Evolutionary conservation across 768 basidiomycete genomes (phyloP), one percentile per base, ranked within the genome.

Genomic region (Tephrocybe sp.): DNA sequence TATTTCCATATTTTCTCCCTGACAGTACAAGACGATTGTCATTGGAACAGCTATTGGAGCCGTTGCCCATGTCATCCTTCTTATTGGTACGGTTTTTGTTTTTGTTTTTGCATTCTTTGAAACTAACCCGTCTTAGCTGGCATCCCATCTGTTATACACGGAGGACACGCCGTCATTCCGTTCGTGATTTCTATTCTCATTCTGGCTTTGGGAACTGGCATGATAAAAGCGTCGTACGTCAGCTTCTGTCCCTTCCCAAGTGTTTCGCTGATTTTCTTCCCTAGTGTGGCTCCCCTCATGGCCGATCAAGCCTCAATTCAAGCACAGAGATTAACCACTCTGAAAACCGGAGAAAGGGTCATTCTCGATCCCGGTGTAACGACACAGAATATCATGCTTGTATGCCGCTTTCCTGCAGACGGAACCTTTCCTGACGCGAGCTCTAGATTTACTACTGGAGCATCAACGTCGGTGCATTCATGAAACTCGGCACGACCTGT

Each of bases 11-110:
- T 34, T 10, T 2, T 30, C 13, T 19, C 17, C 13, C 34, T 42
- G 6, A 32, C 14, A 57, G 56, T 76, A 61, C 61, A 72, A 69
- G 57, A 74, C 73, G 0, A 70, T 76, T 39, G 64, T 62, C 51
- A 58, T 63, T n/a, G 63, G 63, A 13, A 60, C 63, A 9, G 61
- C 53, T 13, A 48, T 64, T 32, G 63, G 63, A 23, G 56, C 56
- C 20, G 52, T 62, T n/a, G 61, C 56, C 10, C 63, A 64, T 32
- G 31, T 57, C 41, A 46, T 57, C 19, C 53, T 57, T 31, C 45
- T 57, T 10, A 43, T 57, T 22, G 52, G 56, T 54, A 12, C n/a
- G 49, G 11, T 50, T 12, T 7, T 13, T 9, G 11, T 19, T 22
- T 20, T 8, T 35, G 2, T 23, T 3, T 11, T 10, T 16, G 5